Base-by-base conservation (phyloP, 192 early-diverging fungal species). In the Coemansia sp. region DNA sequence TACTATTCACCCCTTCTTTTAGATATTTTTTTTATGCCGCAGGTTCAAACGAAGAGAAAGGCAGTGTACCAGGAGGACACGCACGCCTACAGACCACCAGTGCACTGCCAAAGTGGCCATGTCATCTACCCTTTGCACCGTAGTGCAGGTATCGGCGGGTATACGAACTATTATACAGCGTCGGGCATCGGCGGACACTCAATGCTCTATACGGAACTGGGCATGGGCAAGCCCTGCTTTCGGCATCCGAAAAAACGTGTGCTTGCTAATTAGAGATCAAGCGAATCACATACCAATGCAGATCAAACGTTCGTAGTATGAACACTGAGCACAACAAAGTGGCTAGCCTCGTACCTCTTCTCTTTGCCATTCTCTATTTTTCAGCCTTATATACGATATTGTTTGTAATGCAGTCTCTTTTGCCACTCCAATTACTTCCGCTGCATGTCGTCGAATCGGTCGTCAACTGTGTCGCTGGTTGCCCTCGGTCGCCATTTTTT, bases 171-270 rank as follows among this genome's bases (percentile, higher is more conserved):
- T 7, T 58, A 58, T 17, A 31, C 55, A 8, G 5, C 55, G 15
- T 58, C 55, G 31, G 55, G 55, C 14, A 58, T 58, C 29, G 55
- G 55, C 15, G 55, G 55, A 1, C 55, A 58, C 55, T 32, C 55
- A 17, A 14, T 2, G 29, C 4, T 34, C 14, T 34, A 31, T 23
- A 58, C 32, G 55, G 55, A 58, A 15, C 29, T 58, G 7, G 55
- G 55, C 55, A 58, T 58, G 55, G 55, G 55, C 14, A 58, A 58
- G 29, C 55, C 55, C 14, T 58, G 55, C 55, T 14, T 58, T 7
- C 27, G 55, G 5, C 55, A 29, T 9, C 46, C 46, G n/a, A 21
- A 8, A 48, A 19, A 2, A 48, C 10, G 39, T 15, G 10, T 10
- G 39, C 46, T 6, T 19, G 9, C 19, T 2, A 17, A 48, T 48